Evolutionary conservation across 345 rosid genomes (phyloP), one percentile per base, ranked within the genome.

Genomic region (Syzygium aromaticum): DNA sequence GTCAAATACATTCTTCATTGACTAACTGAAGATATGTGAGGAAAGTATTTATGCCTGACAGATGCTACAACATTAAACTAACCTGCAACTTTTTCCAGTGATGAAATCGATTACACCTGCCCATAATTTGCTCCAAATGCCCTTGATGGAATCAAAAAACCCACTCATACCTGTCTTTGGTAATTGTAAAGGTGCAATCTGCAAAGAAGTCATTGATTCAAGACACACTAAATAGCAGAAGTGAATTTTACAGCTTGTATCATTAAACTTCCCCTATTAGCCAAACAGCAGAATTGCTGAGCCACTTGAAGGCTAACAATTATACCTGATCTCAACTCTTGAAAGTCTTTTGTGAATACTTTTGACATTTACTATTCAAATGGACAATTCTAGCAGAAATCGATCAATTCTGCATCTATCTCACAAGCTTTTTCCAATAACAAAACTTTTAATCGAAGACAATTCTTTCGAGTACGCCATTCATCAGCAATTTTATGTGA

Each of bases 1-100:
- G 80, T 38, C 49, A 73, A 33, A 73, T 33, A 73, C 38, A 38
- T 73, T 23, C 38, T 73, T 38, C 49, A 73, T 73, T 38, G 82
- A 73, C 49, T 73, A 73, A 73, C 82, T 73, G 27, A 38, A 38
- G 49, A 73, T 38, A 73, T 73, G 82, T 6, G 7, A 33, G 13
- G 49, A 33, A 54, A 57, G 61, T 23, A 33, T 19, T 38, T 49
- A 73, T 14, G 15, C 49, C 82, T 38, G 52, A 27, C 46, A 27
- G 38, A 28, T 28, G 53, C 40, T 52, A 52, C 51, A 22, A 51
- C 25, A 23, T 77, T 52, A 67, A 28, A 52, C 28, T 63, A 28
- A 96, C 98, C 99, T 95, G 98, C 99, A 95, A 89, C 95, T 89
- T 86, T 91, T 92, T 86, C 99, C 99, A 13, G 94, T 93, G 86